phyloP scores from a whole-genome alignment of 1,139 yeast genomes.

The Hansenula sp. region DNA sequence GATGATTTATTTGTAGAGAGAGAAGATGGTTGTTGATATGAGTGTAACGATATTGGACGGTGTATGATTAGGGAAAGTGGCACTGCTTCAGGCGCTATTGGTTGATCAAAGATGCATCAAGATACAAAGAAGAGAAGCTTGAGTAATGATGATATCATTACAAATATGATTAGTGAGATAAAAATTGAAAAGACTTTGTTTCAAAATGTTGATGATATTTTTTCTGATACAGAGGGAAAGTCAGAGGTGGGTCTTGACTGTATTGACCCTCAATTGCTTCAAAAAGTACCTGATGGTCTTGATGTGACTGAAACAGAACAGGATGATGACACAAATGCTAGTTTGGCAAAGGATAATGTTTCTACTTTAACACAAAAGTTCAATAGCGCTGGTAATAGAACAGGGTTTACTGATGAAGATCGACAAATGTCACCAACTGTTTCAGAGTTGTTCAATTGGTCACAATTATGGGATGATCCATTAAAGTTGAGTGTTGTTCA shows the following conservation, averaged over 20 bases:
- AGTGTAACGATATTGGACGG: neutral
- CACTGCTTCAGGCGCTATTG: neutral
- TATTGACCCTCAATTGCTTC: neutral
- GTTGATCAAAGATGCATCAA: too few relatives aligned
- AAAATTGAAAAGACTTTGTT: slow-evolving; percentile 5
- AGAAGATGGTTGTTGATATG: neutral
- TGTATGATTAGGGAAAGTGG: neutral
- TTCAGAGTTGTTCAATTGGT: neutral
- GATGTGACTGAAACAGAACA: neutral
- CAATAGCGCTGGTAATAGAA: too few relatives aligned
- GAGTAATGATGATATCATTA: slow-evolving; percentile 8
- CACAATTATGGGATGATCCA: too few relatives aligned
- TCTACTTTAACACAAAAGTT: too few relatives aligned
- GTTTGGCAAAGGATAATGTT: too few relatives aligned
- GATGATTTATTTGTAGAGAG: neutral
- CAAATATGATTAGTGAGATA: slow-evolving; percentile 7
- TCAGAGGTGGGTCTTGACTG: neutral
- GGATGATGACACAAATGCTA: too few relatives aligned
- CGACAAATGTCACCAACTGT: neutral
- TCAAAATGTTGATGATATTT: neutral
- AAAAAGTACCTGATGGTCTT: neutral
- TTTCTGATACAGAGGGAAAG: neutral
- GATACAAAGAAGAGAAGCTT: slow-evolving; percentile 1
- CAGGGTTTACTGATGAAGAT: neutral
- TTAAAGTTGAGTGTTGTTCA: neutral